Conservation (phyloP, 352 stramenopile genomes). For the Globisporangium ultimum region DNA sequence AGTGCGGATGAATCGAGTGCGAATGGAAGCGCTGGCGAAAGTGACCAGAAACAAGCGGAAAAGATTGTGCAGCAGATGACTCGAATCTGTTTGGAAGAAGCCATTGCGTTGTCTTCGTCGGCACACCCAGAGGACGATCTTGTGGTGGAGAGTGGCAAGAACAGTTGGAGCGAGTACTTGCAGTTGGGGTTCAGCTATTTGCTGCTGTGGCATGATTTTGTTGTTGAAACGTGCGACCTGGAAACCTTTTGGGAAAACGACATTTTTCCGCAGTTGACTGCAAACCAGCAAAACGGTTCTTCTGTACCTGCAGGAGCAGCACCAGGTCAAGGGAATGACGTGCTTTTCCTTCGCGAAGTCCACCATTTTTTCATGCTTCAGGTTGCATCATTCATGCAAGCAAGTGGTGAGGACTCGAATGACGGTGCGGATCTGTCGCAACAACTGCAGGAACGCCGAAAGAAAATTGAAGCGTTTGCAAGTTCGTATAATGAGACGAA, state of each 20-base stretch:
- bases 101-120: background rate
- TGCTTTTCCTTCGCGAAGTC: conserved; percentile 21
- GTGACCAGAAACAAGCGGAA: background rate
- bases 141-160: background rate
- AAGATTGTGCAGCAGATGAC: conserved; percentile 31
- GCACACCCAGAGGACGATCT: background rate
- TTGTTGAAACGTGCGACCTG: conserved; percentile 21
- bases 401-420: background rate
- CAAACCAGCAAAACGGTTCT: background rate
- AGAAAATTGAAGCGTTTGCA: conserved; percentile 2
- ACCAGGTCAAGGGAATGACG: conserved; percentile 1
- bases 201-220: conserved; percentile 31
- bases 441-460: background rate
- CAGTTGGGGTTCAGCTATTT: conserved; percentile 51
- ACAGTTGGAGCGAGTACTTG: conserved; percentile 19
- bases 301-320: background rate
- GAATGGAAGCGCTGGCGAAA: conserved; percentile 2
- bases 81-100: conserved; percentile 34
- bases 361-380: conserved; percentile 51
- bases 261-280: conserved; percentile 18
- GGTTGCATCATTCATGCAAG: conserved; percentile 13
- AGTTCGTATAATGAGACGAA: conserved; percentile 11
- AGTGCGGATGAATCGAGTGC: background rate
- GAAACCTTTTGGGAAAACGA: conserved; percentile 37
- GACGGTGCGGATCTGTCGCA: background rate